Conservation (phyloP, 2,329 filamentous ascomycete genomes). For the Cercospora citrullina region DNA sequence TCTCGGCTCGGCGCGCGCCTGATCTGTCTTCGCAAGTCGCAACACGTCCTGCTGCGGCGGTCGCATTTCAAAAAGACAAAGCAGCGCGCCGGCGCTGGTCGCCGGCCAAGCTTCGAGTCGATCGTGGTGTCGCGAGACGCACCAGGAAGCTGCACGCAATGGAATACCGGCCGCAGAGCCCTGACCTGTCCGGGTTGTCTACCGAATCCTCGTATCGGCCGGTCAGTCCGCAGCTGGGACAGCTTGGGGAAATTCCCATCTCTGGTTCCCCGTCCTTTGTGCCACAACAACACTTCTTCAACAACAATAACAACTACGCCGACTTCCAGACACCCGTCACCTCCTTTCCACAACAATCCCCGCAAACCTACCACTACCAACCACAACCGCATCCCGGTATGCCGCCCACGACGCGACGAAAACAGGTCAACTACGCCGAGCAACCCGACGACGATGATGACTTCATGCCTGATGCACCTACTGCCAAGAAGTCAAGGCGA, state of each 20-base stretch:
- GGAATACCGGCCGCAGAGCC: conserved; percentile 8
- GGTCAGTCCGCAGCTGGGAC: conserved; percentile 10
- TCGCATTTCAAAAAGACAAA: neutral
- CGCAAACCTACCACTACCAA: conserved; percentile 23
- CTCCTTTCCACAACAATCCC: conserved; percentile 25
- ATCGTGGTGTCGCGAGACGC: neutral
- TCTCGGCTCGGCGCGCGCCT: conserved; percentile 1
- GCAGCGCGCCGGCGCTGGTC: neutral
- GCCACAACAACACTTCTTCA: conserved; percentile 17
- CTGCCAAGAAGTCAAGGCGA: conserved; percentile 26
- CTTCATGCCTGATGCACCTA: conserved; percentile 34
- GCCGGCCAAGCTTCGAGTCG: neutral
- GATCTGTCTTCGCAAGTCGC: neutral
- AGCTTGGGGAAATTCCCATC: conserved; percentile 10
- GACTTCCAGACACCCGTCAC: conserved; percentile 27
- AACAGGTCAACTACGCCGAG: conserved; percentile 24
- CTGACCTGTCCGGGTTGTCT: conserved; percentile 4
- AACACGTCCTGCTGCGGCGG: neutral
- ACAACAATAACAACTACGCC: conserved; percentile 14
- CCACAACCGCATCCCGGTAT: conserved; percentile 24
- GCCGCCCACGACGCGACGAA: conserved; percentile 25
- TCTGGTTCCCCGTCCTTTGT: conserved; percentile 4
- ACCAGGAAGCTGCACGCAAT: neutral
- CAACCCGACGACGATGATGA: conserved; percentile 34
- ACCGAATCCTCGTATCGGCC: conserved; percentile 7